A percentile compares a stretch with the other conserved stretches of the same genome.
These are phyloP conservation scores for Hsuehochloa calcarea DNA, from an alignment of 176 grass and related monocot genomes.

Conservation along the genomic window DNA sequence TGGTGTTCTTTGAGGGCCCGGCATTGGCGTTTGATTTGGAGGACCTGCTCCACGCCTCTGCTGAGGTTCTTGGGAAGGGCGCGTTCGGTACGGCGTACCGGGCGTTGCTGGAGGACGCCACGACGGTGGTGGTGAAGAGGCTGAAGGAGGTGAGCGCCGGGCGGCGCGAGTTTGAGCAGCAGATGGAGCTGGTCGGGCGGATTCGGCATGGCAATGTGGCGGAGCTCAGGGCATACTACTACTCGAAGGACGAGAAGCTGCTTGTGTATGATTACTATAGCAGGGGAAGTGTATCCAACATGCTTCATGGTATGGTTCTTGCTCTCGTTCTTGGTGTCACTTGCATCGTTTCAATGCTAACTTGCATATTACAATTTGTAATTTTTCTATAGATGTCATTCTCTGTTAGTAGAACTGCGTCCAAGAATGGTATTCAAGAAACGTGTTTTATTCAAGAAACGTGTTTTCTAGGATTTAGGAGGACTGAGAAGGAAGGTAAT, in stretches of 20 bases:
- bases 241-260: constrained; percentile 99
- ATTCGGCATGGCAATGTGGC: constrained; percentile 77
- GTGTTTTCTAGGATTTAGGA: neutral
- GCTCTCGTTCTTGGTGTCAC: neutral
- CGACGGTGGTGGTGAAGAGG: constrained; percentile 87
- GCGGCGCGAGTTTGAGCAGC: constrained; percentile 88
- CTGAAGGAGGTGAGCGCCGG: constrained; percentile 84
- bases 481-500: neutral
- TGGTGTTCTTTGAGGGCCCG: constrained; percentile 86
- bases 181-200: constrained; percentile 83
- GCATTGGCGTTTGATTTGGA: constrained; percentile 87
- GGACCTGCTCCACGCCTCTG: constrained; percentile 87
- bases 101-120: constrained; percentile 84
- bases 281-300: constrained; percentile 78
- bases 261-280: constrained; percentile 77
- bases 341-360: neutral
- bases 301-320: constrained; percentile 70
- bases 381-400: neutral
- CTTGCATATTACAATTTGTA: constrained; percentile 1
- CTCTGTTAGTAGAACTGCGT: neutral
- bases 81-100: constrained; percentile 88
- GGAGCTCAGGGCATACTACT: constrained; percentile 86
- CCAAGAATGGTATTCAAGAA: neutral
- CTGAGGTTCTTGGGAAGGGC: constrained; percentile 91
- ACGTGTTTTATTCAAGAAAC: neutral